Evolutionary conservation across 1,139 yeast species (phyloP).

Genomic region (Taphrina deformans): DNA sequence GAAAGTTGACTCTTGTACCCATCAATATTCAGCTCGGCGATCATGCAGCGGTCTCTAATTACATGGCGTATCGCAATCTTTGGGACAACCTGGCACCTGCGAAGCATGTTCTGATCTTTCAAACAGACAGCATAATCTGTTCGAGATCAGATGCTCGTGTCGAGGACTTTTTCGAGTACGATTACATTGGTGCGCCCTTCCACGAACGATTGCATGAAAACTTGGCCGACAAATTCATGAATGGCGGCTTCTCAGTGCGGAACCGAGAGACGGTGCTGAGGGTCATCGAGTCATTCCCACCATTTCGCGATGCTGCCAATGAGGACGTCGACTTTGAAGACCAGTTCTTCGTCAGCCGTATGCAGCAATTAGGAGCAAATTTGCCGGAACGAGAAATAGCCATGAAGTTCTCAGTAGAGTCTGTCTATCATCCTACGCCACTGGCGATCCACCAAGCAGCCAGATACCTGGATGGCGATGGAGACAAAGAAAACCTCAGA

Average conservation of each 20-base stretch:
- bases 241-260: constrained; percentile 27
- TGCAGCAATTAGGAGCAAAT: neutral
- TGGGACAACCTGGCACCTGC: constrained; percentile 31
- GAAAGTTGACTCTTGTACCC: constrained; percentile 16
- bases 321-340: constrained; percentile 7
- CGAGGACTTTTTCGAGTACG: constrained; percentile 26
- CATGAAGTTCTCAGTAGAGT: constrained; percentile 23
- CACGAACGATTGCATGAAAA: neutral
- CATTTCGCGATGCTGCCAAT: neutral
- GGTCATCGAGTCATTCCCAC: constrained; percentile 8
- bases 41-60: constrained; percentile 15
- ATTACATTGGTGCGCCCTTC: constrained; percentile 26
- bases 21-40: constrained; percentile 2
- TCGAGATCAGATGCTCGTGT: constrained; percentile 13
- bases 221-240: constrained; percentile 7
- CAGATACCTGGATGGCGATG: neutral
- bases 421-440: constrained; percentile 23
- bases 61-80: constrained; percentile 9
- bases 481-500: neutral
- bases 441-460: constrained; percentile 21
- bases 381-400: constrained; percentile 16
- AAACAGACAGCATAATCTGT: constrained; percentile 20
- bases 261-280: constrained; percentile 7
- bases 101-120: constrained; percentile 25
- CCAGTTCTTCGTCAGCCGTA: constrained; percentile 21